These are phyloP conservation scores for Sedum album DNA, from an alignment of 164 flowering plant genomes.

Conservation along the genomic window DNA sequence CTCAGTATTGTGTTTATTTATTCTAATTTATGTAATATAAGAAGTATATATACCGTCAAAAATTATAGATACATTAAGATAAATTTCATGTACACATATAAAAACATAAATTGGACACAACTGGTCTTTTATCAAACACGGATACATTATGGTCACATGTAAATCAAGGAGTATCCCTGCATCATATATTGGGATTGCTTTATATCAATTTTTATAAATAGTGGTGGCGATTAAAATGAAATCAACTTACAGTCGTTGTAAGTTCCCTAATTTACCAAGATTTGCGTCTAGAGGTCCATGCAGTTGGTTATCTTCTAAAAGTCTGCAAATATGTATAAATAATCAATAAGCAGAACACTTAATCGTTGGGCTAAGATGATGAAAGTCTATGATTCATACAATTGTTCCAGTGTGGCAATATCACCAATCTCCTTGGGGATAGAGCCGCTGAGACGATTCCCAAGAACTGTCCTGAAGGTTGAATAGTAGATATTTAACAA, in stretches of 20 bases:
- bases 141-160: too few relatives aligned
- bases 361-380: not conserved
- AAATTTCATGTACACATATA: too few relatives aligned
- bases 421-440: slow-evolving; percentile 50
- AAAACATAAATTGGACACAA: too few relatives aligned
- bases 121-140: too few relatives aligned
- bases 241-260: slow-evolving; percentile 50
- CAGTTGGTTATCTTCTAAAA: slow-evolving; percentile 48
- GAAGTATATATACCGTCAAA: too few relatives aligned
- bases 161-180: too few relatives aligned
- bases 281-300: slow-evolving; percentile 34
- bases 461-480: slow-evolving; percentile 44
- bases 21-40: too few relatives aligned
- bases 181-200: not conserved
- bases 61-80: too few relatives aligned
- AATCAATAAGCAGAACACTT: not conserved
- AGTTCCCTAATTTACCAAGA: slow-evolving; percentile 40
- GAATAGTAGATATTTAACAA: not conserved
- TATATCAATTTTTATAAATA: not conserved
- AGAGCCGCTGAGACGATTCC: slow-evolving; percentile 56
- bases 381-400: slow-evolving; percentile 22
- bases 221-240: not conserved
- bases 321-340: slow-evolving; percentile 21
- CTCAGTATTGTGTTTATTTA: too few relatives aligned
- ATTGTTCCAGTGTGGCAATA: slow-evolving; percentile 34